phyloP scores from a whole-genome alignment of 169 alveolate genomes.

The Theileria sp. region DNA sequence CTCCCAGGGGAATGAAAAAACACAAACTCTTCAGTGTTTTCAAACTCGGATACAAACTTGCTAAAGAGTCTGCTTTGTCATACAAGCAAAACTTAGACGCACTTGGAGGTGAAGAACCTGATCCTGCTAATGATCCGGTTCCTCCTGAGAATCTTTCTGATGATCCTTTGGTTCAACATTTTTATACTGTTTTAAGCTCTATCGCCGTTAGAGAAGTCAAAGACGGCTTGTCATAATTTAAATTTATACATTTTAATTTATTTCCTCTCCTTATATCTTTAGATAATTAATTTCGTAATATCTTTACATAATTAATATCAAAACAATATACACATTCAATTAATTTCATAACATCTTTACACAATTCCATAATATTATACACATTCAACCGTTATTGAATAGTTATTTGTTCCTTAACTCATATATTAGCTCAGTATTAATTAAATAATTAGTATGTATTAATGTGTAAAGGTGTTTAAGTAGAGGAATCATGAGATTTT shows the following conservation, averaged over 20 bases:
- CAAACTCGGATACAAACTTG: conserved; percentile 66
- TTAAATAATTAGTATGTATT: no score
- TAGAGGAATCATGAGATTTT: background rate
- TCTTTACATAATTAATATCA: no score
- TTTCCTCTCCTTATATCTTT: background rate
- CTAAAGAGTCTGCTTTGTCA: conserved; percentile 50
- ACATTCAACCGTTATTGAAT: no score
- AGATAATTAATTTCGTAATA: no score
- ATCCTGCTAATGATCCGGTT: background rate
- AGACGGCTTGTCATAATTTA: conserved; percentile 16
- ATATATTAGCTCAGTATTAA: no score
- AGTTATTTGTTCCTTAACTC: no score
- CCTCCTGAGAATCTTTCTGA: conserved; percentile 40
- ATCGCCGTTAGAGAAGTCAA: conserved; percentile 26
- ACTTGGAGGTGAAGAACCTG: conserved; percentile 62
- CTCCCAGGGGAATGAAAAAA: conserved; percentile 60
- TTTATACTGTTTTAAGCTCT: conserved; percentile 39
- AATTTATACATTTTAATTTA: background rate
- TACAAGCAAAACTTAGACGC: conserved; percentile 42
- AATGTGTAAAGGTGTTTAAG: background rate
- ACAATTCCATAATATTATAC: no score
- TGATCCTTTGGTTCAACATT: conserved; percentile 46
- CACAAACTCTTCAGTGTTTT: conserved; percentile 64
- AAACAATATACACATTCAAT: no score
- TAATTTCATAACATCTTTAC: no score